Evolutionary conservation across 495 filamentous ascomycete genomes (phyloP).

Genomic region (Trichodelitschia bisporula): DNA sequence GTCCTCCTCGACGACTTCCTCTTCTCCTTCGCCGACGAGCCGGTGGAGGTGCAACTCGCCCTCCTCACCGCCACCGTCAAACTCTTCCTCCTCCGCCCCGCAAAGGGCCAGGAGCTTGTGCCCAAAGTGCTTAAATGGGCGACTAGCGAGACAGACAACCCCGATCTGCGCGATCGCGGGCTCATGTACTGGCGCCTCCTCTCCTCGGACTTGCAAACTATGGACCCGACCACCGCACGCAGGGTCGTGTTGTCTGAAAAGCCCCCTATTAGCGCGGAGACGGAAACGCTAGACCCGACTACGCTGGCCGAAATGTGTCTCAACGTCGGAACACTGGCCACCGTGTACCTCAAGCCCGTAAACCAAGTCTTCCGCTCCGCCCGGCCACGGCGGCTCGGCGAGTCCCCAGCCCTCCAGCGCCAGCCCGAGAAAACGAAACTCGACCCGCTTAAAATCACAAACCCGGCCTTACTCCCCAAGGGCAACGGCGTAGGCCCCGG

Average conservation of each 20-base stretch:
- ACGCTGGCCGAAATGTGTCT: conserved; percentile 95
- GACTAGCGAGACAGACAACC: conserved; percentile 95
- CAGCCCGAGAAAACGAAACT: no score
- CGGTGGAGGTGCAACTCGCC: conserved; percentile 82
- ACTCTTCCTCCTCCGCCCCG: conserved; percentile 90
- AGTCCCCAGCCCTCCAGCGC: conserved; percentile 67
- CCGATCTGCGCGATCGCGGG: conserved; percentile 79
- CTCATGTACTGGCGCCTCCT: conserved; percentile 99
- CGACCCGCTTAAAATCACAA: no score
- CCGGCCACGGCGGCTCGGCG: conserved; percentile 47
- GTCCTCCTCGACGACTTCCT: conserved; percentile 86
- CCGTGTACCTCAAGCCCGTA: conserved; percentile 92
- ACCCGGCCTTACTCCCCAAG: no score
- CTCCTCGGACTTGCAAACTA: no score
- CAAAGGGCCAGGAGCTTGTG: conserved; percentile 80
- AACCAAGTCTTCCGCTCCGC: conserved; percentile 93
- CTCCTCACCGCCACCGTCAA: conserved; percentile 94
- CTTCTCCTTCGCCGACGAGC: conserved; percentile 78
- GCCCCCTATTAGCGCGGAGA: conserved; percentile 87
- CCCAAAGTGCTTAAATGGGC: conserved; percentile 96
- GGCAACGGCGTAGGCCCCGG: no score
- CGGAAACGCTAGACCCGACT: conserved; percentile 72
- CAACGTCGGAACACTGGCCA: conserved; percentile 85
- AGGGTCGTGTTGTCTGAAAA: conserved; percentile 91
- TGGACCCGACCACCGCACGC: conserved; percentile 71